Evolutionary conservation across 441 rosid genomes (phyloP), one percentile per base, ranked within the genome.

Genomic region (Geranium incanum): DNA sequence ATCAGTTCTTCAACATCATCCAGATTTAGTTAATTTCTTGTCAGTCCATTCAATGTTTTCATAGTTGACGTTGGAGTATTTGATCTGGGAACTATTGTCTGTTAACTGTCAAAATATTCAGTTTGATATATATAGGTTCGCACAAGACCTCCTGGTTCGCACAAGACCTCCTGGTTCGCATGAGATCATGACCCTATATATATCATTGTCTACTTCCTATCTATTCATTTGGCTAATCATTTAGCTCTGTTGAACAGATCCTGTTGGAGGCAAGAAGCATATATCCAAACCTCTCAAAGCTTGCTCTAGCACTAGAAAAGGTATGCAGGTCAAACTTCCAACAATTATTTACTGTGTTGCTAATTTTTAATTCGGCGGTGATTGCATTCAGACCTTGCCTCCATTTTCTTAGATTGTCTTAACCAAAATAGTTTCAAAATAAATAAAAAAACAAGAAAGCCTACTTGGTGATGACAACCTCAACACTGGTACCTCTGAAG

Each of bases 271-370:
- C 97, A 21, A 82, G 79, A 77, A 81, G 73, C 79, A 89, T 91
- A 75, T 94, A 94, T 72, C 95, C 92, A 9, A 91, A 86, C 72
- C 90, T 91, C 75, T 84, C 95, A 48, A 93, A 93, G 84, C 97
- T 91, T 71, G 93, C 97, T 76, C 84, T 89, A 62, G 98, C 97
- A 21, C 83, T 93, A 65, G 98, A 91, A 80, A 93, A 93, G 92
- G 98, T 88, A 70, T 38, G 71, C 67, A 48, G 70, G 21, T 36
- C 60, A 37, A 9, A 28, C 23, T 45, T 1, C 28, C 36, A 19
- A 52, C 43, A 0, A 8, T 11, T 55, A 37, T 33, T 21, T 8
- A 18, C 0, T 67, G 16, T 15, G 1, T 50, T 0, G 4, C 15
- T 50, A 1, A 50, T 50, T 50, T 50, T 50, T 12, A 50, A 50